These are phyloP conservation scores for Miscanthus sacchariflorus DNA, from an alignment of 202 grass and related monocot species.

Conservation along the genomic window DNA sequence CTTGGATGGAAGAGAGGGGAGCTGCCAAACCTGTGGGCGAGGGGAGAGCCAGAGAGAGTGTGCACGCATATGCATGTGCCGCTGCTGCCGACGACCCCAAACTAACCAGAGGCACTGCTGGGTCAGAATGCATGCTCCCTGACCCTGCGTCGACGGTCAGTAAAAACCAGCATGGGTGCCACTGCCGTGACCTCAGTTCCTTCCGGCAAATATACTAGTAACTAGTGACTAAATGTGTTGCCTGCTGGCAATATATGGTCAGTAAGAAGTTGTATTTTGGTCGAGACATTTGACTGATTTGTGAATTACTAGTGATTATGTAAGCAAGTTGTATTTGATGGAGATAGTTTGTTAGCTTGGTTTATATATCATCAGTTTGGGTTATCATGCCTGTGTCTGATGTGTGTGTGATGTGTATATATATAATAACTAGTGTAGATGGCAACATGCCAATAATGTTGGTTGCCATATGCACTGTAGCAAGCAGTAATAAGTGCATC, in stretches of 20 bases:
- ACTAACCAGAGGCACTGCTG: neutral
- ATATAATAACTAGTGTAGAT: no score
- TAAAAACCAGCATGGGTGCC: neutral
- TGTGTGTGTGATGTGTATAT: no score
- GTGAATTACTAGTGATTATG: neutral
- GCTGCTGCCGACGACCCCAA: neutral
- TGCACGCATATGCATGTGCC: conserved; percentile 68
- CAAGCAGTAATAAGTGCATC: neutral
- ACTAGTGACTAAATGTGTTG: neutral
- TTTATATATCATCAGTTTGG: neutral
- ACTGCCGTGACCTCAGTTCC: neutral
- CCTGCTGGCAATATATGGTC: neutral
- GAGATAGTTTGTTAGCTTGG: neutral
- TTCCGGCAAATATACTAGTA: neutral
- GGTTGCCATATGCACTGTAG: no score
- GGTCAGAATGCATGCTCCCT: neutral
- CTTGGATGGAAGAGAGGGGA: conserved; percentile 86
- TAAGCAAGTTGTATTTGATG: neutral
- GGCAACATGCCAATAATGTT: no score
- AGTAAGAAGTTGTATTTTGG: neutral
- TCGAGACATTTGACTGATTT: neutral
- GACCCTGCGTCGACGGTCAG: neutral
- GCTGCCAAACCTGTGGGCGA: conserved; percentile 77
- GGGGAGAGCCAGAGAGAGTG: conserved; percentile 70
- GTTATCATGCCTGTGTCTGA: neutral